Evolutionary conservation across 1,139 yeast species (phyloP), one percentile per base, ranked within the genome.

Genomic region (Taiozyma sp.): DNA sequence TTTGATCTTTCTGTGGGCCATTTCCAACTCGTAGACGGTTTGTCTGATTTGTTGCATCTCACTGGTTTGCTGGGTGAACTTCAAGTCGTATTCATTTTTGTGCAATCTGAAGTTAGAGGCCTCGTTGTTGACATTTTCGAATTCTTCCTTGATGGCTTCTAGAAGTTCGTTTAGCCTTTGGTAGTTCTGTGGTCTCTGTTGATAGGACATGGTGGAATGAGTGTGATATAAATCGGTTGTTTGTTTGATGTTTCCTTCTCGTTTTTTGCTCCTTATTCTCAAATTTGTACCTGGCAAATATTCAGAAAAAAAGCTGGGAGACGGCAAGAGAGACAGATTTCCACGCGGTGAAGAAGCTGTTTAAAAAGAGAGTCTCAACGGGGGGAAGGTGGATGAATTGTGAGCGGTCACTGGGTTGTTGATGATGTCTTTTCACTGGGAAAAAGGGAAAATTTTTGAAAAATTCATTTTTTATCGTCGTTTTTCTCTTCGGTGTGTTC

Each of bases 21-120:
- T 81, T 68, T 93, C 98, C 63, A 93, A 79, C 68, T 93, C 98
- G 66, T 86, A 91, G 47, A 93, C 96, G 19, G 96, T 89, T 66
- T 90, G 96, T 64, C 97, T 81, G 58, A 93, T 92, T 68, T 89
- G 96, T 66, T 91, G 95, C 83, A 93, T 86, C 70, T 93, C 99
- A 49, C 89, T 90, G 50, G 91, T 86, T 70, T 93, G 98, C 71
- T 91, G 97, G 67, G 83, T 85, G 67, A 90, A 84, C 68, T 92
- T 92, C 62, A 87, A 77, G 71, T 93, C 98, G 64, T 86, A 89
- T 67, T 92, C 97, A 68, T 91, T 96, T 73, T 91, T 93, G 70
- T 92, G 97, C 68, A 89, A 84, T 65, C 95, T 84, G 70, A 85
- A 90, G 57, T 83, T 81, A 48, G 91, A 81, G 10, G 97, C 96